These are phyloP conservation scores for Plantago ovata DNA, from an alignment of 257 asterid species.

Conservation along the genomic window DNA sequence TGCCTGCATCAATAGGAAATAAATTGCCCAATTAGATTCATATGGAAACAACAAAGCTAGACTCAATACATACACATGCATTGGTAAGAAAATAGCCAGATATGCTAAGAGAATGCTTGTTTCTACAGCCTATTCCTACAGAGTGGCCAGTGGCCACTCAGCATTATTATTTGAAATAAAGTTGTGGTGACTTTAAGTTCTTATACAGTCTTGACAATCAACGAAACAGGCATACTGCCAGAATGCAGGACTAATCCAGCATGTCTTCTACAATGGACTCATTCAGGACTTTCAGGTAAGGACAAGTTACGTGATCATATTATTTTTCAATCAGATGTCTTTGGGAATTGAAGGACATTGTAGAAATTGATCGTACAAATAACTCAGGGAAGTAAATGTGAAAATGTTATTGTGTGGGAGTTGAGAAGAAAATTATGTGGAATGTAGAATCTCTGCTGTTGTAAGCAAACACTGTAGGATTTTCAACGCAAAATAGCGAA, in stretches of 20 bases:
- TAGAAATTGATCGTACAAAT: not conserved
- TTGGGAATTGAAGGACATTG: not conserved
- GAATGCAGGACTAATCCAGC: not conserved
- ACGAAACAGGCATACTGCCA: not conserved
- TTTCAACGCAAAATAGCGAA: not conserved
- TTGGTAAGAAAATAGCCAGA: not conserved
- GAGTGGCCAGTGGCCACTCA: not conserved
- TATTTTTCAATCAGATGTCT: no score
- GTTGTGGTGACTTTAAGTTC: constrained; percentile 1
- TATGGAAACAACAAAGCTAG: not conserved
- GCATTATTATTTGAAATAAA: not conserved
- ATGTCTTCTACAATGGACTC: not conserved
- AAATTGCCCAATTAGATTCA: constrained; percentile 6
- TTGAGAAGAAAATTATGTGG: not conserved
- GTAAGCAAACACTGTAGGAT: not conserved
- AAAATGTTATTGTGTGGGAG: no score
- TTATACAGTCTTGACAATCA: not conserved
- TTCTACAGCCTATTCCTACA: not conserved
- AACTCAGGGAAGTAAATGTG: no score
- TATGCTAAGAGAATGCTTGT: not conserved
- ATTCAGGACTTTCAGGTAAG: not conserved
- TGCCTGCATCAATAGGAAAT: constrained; percentile 45
- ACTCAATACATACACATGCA: not conserved
- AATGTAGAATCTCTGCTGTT: not conserved
- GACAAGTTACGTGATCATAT: not conserved